A percentile compares a stretch with the other conserved stretches of the same genome.
Conservation (phyloP, 2,329 filamentous ascomycete species). For the Apiospora hydei region DNA sequence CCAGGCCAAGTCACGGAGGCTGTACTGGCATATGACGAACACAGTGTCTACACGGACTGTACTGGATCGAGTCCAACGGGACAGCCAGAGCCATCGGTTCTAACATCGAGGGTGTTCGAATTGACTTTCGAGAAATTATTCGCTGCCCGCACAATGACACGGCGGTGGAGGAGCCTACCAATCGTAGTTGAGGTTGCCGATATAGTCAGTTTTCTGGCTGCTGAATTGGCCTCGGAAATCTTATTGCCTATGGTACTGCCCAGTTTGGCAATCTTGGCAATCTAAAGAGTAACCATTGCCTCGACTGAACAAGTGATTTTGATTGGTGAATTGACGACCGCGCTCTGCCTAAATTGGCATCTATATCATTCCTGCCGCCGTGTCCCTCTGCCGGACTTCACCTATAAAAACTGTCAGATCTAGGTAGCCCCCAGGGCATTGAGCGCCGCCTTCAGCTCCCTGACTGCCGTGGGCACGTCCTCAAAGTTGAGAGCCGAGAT, state of each 20-base stretch:
- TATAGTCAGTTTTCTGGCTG: not conserved
- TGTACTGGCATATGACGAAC: not conserved
- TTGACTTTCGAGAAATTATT: not conserved
- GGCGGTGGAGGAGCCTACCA: not conserved
- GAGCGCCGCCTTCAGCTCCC: conserved; percentile 81
- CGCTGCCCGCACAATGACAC: not conserved
- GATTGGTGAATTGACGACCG: not conserved
- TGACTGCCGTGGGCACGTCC: conserved; percentile 88
- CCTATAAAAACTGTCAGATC: conserved; percentile 24
- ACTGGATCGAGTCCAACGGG: not conserved
- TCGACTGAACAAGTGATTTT: not conserved
- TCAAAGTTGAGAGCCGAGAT: conserved; percentile 98
- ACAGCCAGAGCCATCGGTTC: not conserved
- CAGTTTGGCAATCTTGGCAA: not conserved
- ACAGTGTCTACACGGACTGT: not conserved
- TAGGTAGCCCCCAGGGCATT: conserved; percentile 70
- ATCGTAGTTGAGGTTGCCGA: not conserved
- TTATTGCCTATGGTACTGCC: not conserved
- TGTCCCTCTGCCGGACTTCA: not conserved
- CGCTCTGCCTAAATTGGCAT: not conserved
- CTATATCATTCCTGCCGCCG: not conserved
- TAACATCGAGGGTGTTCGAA: not conserved
- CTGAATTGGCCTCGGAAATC: not conserved
- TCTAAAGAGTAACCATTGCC: too few relatives aligned
- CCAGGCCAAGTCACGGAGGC: too few relatives aligned